Evolutionary conservation across 345 rosid species (phyloP).

Genomic region (Rhodomyrtus tomentosa): DNA sequence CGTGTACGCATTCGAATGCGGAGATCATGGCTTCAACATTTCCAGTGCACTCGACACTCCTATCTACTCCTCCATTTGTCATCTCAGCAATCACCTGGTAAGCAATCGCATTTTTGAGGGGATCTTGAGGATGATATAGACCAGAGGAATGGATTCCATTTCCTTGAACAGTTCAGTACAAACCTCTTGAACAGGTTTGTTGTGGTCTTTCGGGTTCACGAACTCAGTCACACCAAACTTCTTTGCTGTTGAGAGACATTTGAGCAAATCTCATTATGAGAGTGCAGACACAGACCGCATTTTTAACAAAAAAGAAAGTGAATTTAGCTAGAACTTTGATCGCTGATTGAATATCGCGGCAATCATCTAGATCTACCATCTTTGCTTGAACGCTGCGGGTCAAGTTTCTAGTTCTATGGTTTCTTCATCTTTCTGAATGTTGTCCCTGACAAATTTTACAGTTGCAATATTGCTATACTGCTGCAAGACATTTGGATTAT

Average conservation of each 20-base stretch:
- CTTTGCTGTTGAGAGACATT: constrained; percentile 13
- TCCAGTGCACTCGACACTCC: constrained; percentile 40
- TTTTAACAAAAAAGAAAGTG: not conserved
- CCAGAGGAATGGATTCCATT: not conserved
- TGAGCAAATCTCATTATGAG: not conserved
- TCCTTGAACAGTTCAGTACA: not conserved
- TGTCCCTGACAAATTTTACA: not conserved
- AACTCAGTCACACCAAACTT: constrained; percentile 31
- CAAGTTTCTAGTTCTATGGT: not conserved
- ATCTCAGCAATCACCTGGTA: constrained; percentile 32
- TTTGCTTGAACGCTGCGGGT: not conserved
- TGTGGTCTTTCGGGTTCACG: constrained; percentile 22
- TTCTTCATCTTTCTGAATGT: not conserved
- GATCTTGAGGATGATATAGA: not conserved
- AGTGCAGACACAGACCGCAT: not conserved
- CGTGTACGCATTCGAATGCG: constrained; percentile 38
- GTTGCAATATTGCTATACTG: not conserved
- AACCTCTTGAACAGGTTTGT: constrained; percentile 29
- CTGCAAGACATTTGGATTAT: not conserved
- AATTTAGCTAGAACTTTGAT: not conserved
- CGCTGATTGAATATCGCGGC: not conserved
- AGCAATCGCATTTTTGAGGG: not conserved
- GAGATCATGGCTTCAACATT: constrained; percentile 28
- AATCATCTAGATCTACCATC: not conserved
- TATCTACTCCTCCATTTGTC: constrained; percentile 38